Conservation (phyloP, 176 grass and related monocot genomes). For the Chrysopogon serrulatus region DNA sequence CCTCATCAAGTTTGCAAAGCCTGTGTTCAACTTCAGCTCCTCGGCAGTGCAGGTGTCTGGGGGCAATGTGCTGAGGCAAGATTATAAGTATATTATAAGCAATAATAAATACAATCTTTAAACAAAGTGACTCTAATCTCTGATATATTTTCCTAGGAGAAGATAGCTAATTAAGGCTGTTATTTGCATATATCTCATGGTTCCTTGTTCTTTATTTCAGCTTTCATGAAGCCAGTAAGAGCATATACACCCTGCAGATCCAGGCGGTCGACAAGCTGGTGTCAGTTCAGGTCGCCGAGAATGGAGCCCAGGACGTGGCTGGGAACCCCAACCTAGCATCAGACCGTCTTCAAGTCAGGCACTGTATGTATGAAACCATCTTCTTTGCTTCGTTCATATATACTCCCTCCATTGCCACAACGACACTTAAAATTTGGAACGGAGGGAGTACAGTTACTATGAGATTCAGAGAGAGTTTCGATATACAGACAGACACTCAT, state of each 20-base stretch:
- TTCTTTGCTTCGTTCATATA: background rate
- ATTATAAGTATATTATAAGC: background rate
- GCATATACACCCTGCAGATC: conserved; percentile 62
- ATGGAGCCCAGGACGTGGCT: conserved; percentile 65
- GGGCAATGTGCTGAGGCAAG: conserved; percentile 70
- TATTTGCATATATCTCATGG: background rate
- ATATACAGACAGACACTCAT: background rate
- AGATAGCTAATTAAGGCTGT: background rate
- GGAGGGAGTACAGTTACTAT: too few species aligned
- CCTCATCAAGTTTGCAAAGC: conserved; percentile 84
- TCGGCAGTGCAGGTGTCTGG: conserved; percentile 65
- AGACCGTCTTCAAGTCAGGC: conserved; percentile 79
- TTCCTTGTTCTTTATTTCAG: conserved; percentile 34
- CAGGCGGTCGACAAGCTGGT: conserved; percentile 56
- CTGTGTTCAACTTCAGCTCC: conserved; percentile 86
- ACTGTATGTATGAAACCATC: conserved; percentile 49
- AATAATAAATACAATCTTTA: background rate
- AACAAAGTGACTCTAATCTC: background rate
- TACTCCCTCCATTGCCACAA: too few species aligned
- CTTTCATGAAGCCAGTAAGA: conserved; percentile 81
- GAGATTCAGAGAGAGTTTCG: too few species aligned
- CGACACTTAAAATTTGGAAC: too few species aligned
- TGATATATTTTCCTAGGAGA: background rate
- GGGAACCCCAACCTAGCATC: conserved; percentile 79
- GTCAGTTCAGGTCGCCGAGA: conserved; percentile 69